Evolutionary conservation across 257 asterid species (phyloP).

Genomic region (Solanum tarapatanum): DNA sequence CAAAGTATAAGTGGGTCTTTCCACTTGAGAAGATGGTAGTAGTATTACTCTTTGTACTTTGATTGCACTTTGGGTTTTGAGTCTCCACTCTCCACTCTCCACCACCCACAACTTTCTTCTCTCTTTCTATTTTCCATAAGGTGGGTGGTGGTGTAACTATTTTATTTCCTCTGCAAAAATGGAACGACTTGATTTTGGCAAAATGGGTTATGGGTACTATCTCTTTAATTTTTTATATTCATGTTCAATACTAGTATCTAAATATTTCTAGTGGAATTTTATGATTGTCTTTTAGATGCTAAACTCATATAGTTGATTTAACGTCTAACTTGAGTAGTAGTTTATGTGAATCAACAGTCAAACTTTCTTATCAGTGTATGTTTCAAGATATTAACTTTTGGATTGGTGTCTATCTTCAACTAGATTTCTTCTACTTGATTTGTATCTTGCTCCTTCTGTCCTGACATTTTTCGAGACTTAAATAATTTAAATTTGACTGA

Average conservation of each 20-base stretch:
- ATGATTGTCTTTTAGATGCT: too few species aligned
- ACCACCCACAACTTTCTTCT: neutral
- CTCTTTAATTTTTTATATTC: neutral
- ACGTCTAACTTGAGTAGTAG: neutral
- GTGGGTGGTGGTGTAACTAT: conserved; percentile 1
- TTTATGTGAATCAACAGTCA: neutral
- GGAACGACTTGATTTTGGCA: conserved; percentile 95
- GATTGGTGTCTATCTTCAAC: neutral
- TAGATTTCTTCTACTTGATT: too few species aligned
- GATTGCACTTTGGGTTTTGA: conserved; percentile 13
- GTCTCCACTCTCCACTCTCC: neutral
- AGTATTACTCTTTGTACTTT: neutral
- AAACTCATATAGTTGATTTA: neutral
- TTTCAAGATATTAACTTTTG: neutral
- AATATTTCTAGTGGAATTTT: too few species aligned
- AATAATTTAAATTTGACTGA: accelerated
- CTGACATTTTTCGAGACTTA: too few species aligned
- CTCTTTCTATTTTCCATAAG: neutral
- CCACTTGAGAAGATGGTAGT: conserved; percentile 23
- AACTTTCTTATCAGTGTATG: neutral
- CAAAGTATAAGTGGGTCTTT: neutral
- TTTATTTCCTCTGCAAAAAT: conserved; percentile 20
- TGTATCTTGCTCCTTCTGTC: too few species aligned
- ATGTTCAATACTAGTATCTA: too few species aligned
- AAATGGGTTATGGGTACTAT: conserved; percentile 93